These are phyloP conservation scores for Coemansia sp. DNA, from an alignment of 192 early-diverging fungal species.

Conservation along the genomic window DNA sequence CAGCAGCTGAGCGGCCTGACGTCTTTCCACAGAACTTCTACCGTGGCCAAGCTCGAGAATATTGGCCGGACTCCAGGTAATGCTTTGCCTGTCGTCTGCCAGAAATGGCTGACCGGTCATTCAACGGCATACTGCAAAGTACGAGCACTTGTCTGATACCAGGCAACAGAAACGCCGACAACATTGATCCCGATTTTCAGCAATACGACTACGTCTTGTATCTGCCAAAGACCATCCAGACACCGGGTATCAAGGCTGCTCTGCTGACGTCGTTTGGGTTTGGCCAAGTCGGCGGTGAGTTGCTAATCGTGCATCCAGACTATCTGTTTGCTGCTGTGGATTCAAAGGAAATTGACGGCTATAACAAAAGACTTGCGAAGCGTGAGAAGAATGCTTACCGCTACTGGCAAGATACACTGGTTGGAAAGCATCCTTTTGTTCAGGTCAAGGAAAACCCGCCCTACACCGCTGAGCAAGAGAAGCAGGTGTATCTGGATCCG, in stretches of 20 bases:
- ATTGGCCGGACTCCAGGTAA: conserved; percentile 87
- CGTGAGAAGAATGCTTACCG: conserved; percentile 3
- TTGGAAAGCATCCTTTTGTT: conserved; percentile 62
- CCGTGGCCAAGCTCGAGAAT: conserved; percentile 83
- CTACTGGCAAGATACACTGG: conserved; percentile 14
- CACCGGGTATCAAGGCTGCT: conserved; percentile 64
- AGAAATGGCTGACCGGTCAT: conserved; percentile 87
- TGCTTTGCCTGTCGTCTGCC: conserved; percentile 75
- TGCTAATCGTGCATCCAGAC: conserved; percentile 64
- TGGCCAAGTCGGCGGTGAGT: conserved; percentile 66
- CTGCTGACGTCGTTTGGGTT: conserved; percentile 66
- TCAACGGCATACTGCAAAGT: conserved; percentile 76
- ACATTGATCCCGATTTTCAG: conserved; percentile 57
- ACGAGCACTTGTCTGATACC: conserved; percentile 80
- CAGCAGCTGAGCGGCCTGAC: too few relatives aligned
- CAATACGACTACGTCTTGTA: conserved; percentile 80
- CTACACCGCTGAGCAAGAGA: conserved; percentile 79
- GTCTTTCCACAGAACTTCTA: too few relatives aligned
- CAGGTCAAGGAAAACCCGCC: conserved; percentile 85
- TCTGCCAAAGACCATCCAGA: conserved; percentile 67
- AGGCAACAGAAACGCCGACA: conserved; percentile 75
- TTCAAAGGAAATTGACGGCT: neutral
- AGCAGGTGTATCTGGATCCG: conserved; percentile 84
- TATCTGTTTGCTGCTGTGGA: conserved; percentile 54
- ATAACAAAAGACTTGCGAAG: neutral